phyloP scores from a whole-genome alignment of 768 basidiomycete genomes.

The Russula emetica region DNA sequence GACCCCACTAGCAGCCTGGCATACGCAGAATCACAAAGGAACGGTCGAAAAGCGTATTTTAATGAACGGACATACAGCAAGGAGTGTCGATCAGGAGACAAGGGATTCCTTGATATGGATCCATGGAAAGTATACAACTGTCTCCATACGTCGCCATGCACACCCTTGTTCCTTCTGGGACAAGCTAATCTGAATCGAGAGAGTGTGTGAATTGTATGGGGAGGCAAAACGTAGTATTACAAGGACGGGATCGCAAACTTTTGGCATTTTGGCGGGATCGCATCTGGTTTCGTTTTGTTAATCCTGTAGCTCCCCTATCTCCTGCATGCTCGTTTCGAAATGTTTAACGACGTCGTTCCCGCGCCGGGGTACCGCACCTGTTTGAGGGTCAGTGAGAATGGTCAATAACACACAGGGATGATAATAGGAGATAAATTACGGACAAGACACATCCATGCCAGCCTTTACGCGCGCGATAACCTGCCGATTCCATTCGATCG shows the following conservation, averaged over 20 bases:
- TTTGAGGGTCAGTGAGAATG: neutral
- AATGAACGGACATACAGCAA: too few species aligned
- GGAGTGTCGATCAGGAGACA: too few species aligned
- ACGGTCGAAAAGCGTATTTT: too few species aligned
- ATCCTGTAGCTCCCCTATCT: slow-evolving; percentile 3
- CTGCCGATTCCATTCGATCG: slow-evolving; percentile 67
- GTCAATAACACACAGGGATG: neutral
- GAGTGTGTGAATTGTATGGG: neutral
- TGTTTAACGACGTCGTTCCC: neutral
- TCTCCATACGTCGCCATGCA: neutral
- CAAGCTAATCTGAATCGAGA: neutral
- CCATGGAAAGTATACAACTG: too few species aligned
- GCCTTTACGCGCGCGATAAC: slow-evolving; percentile 61
- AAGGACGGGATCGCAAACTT: too few species aligned
- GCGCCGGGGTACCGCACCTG: neutral
- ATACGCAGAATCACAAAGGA: too few species aligned
- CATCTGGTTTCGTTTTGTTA: neutral
- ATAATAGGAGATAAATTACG: neutral
- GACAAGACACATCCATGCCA: slow-evolving; percentile 1
- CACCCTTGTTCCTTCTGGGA: neutral
- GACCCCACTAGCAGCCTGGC: too few species aligned
- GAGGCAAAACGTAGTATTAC: neutral
- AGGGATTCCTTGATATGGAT: too few species aligned
- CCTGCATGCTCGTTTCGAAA: slow-evolving; percentile 11
- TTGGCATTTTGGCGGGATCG: too few species aligned